A percentile compares a stretch with the other conserved stretches of the same genome.
These are phyloP conservation scores for Fonsecaea nubica DNA, from an alignment of 2,329 filamentous ascomycete species.

Conservation along the genomic window DNA sequence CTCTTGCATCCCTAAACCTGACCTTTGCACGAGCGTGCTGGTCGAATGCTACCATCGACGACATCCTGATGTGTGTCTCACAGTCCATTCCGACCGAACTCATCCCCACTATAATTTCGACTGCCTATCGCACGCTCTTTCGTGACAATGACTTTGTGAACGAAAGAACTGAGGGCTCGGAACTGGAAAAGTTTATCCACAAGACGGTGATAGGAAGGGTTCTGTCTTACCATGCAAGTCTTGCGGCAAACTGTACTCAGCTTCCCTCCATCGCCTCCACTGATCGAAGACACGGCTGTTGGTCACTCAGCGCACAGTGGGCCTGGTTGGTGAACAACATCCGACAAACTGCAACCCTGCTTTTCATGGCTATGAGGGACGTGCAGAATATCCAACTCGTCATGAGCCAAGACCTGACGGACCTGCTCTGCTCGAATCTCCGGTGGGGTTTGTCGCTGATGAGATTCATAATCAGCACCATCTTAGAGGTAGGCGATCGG, in stretches of 20 bases:
- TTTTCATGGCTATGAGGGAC: constrained; percentile 33
- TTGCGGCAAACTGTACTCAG: constrained; percentile 28
- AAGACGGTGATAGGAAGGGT: constrained; percentile 76
- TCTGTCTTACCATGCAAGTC: constrained; percentile 51
- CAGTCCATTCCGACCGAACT: constrained; percentile 58
- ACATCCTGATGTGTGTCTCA: constrained; percentile 71
- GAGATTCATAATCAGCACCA: constrained; percentile 61
- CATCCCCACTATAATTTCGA: constrained; percentile 68
- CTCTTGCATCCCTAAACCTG: constrained; percentile 67
- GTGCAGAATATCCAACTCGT: constrained; percentile 29
- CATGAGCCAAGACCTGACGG: constrained; percentile 67
- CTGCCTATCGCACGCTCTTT: constrained; percentile 72
- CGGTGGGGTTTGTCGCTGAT: constrained; percentile 77
- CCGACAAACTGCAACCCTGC: constrained; percentile 32
- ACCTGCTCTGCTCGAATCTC: constrained; percentile 74
- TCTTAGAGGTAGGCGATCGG: constrained; percentile 54
- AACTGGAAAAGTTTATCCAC: constrained; percentile 75
- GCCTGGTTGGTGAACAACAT: constrained; percentile 40
- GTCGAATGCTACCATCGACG: constrained; percentile 65
- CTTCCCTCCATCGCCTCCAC: constrained; percentile 24
- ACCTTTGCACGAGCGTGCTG: constrained; percentile 58
- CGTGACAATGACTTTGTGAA: constrained; percentile 79
- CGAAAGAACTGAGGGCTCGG: constrained; percentile 51
- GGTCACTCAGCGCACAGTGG: constrained; percentile 37
- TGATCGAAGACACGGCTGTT: constrained; percentile 20